A percentile compares a stretch with the other conserved stretches of the same genome.
phyloP scores from a whole-genome alignment of 2,329 filamentous ascomycete genomes.

The Cercospora citrullina region DNA sequence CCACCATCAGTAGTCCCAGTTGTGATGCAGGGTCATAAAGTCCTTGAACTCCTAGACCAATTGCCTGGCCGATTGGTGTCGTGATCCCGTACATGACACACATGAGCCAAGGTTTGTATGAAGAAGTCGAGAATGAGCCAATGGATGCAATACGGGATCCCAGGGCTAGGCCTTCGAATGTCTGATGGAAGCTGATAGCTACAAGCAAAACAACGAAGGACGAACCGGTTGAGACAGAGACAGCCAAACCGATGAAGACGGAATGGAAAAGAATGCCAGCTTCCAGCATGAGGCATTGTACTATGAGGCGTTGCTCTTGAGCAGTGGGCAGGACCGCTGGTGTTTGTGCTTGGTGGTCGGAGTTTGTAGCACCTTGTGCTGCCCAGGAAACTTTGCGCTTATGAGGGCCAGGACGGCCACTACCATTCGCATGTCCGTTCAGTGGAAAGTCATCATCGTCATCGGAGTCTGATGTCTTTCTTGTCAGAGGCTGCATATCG shows the following conservation, averaged over 20 bases:
- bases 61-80: constrained; percentile 53
- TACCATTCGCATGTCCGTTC: constrained; percentile 22
- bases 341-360: constrained; percentile 16
- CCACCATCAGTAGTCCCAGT: constrained; percentile 52
- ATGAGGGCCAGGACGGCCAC: constrained; percentile 16
- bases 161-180: constrained; percentile 68
- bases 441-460: constrained; percentile 18
- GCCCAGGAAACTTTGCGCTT: constrained; percentile 28
- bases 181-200: constrained; percentile 71
- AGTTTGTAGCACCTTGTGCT: constrained; percentile 6
- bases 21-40: constrained; percentile 52
- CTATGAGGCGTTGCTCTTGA: constrained; percentile 61
- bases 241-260: constrained; percentile 72
- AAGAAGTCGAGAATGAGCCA: constrained; percentile 68
- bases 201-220: constrained; percentile 67
- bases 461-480: constrained; percentile 16
- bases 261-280: constrained; percentile 78
- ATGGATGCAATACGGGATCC: constrained; percentile 70
- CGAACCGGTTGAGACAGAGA: constrained; percentile 65
- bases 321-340: constrained; percentile 32
- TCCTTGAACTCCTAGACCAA: constrained; percentile 52
- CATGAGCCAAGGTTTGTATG: constrained; percentile 73
- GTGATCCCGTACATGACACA: constrained; percentile 63
- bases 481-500: constrained; percentile 31
- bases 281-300: constrained; percentile 74